Base-by-base conservation (phyloP, 208 protist species). In the Jaenimonas drosophilae region DNA sequence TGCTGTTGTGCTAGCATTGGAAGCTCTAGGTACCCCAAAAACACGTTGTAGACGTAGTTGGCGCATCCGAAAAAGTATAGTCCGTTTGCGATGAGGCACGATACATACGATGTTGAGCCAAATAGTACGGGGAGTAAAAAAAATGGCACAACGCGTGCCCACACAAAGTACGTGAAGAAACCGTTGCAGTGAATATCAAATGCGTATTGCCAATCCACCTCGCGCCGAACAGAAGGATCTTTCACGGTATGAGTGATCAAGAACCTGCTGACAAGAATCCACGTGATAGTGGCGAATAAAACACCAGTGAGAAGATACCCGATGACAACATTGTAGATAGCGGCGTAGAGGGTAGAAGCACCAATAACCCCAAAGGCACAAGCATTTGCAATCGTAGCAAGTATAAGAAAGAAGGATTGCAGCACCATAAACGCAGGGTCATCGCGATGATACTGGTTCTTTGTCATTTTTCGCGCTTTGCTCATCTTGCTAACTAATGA, bases 111-210 rank as follows among this genome's bases (percentile, higher is more conserved):
- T 17, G 40, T 27, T 17, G 50, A 38, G 45, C 63, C 44, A 40
- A 19, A 20, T 16, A 17, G 31, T 16, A 91, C 12, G 2, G 77
- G 88, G 25, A 91, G 49, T 23, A 96, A 17, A 27, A 95, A 16
- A 57, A 88, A 95, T 28, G 89, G 81, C 2, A 96, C 7, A 2
- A 94, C 74, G 46, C 88, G 72, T n/a, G 91, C 84, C 71, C 96
- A 90, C 42, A 97, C 62, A 59, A 97, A 91, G 34, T 97, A 88
- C 9, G 88, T 76, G 51, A 98, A 97, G 64, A 96, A 98, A 29
- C 81, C 79, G 67, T 98, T 98, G 74, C 95, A 98, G 59, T 98
- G 96, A 40, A 98, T 71, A 51, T 98, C 96, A 67, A 98, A 97
- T 0, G 89, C 73, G 52, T 98, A 97, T 2, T 70, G 68, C 92